Evolutionary conservation across 495 filamentous ascomycete genomes (phyloP).

Genomic region (Xylaria longipes): DNA sequence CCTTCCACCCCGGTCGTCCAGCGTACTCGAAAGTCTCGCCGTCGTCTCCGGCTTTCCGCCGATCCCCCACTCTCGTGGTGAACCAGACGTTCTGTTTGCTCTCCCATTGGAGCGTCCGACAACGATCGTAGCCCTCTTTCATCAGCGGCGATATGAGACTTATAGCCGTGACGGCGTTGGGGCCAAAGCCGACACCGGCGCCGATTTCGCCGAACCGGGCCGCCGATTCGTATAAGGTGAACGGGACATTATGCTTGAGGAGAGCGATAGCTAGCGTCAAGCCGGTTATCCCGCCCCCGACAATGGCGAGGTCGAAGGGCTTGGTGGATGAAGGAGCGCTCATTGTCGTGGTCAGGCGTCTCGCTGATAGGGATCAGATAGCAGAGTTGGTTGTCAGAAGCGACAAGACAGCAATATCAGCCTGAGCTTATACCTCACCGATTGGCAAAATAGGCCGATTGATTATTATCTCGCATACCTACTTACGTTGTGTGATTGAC

Average conservation of each 20-base stretch:
- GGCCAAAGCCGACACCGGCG: conserved; percentile 66
- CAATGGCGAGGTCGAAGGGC: conserved; percentile 53
- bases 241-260: conserved; percentile 44
- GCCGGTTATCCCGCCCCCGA: conserved; percentile 64
- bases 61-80: conserved; percentile 34
- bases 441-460: not conserved
- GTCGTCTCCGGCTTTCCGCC: conserved; percentile 26
- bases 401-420: not conserved
- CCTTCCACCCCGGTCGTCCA: conserved; percentile 32
- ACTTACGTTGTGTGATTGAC: not conserved
- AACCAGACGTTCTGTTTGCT: conserved; percentile 31
- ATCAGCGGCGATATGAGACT: conserved; percentile 56
- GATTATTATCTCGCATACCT: not conserved
- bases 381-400: not conserved
- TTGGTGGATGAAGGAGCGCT: conserved; percentile 17
- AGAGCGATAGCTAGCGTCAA: conserved; percentile 57
- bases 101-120: conserved; percentile 38
- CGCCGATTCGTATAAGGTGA: conserved; percentile 62
- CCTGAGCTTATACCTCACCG: not conserved
- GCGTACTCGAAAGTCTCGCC: conserved; percentile 31
- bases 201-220: conserved; percentile 61
- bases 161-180: conserved; percentile 66
- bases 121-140: conserved; percentile 44
- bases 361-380: not conserved
- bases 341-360: not conserved